Conservation (phyloP, 179 eudicot species). For the Silene vulgaris region DNA sequence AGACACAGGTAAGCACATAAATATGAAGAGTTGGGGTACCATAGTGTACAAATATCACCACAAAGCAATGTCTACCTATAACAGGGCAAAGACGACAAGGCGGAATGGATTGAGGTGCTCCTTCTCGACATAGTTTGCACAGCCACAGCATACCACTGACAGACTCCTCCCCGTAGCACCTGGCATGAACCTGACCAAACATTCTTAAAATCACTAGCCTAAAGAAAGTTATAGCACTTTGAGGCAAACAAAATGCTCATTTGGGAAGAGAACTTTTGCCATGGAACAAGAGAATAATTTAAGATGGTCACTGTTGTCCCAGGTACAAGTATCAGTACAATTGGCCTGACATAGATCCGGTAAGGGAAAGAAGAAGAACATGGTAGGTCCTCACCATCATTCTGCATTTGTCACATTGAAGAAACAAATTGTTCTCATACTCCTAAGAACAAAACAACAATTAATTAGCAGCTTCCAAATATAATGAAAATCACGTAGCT, state of each 20-base stretch:
- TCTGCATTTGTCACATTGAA: conserved; percentile 99
- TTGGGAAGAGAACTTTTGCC: neutral
- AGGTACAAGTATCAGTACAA: conserved; percentile 10
- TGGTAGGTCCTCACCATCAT: conserved; percentile 65
- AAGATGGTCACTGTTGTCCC: neutral
- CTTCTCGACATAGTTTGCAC: conserved; percentile 89
- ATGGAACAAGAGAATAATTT: neutral
- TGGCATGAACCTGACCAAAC: conserved; percentile 80
- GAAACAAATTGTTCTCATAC: conserved; percentile 81
- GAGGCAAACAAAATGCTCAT: neutral
- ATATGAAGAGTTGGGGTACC: neutral
- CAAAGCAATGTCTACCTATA: conserved; percentile 45
- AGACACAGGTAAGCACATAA: neutral
- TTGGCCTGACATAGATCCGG: neutral
- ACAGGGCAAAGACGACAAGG: conserved; percentile 94
- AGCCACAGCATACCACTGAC: conserved; percentile 82
- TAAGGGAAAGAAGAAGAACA: conserved; percentile 19
- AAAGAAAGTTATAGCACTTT: neutral
- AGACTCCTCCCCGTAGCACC: conserved; percentile 94
- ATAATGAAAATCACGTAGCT: neutral
- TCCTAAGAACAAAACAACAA: conserved; percentile 47
- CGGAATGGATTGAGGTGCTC: conserved; percentile 66
- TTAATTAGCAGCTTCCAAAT: conserved; percentile 13
- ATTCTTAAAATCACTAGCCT: neutral
- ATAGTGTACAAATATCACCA: conserved; percentile 9